A percentile compares a stretch with the other conserved stretches of the same genome.
phyloP scores from a whole-genome alignment of 176 grass and related monocot species.

The Dendrocalamus sinicus region DNA sequence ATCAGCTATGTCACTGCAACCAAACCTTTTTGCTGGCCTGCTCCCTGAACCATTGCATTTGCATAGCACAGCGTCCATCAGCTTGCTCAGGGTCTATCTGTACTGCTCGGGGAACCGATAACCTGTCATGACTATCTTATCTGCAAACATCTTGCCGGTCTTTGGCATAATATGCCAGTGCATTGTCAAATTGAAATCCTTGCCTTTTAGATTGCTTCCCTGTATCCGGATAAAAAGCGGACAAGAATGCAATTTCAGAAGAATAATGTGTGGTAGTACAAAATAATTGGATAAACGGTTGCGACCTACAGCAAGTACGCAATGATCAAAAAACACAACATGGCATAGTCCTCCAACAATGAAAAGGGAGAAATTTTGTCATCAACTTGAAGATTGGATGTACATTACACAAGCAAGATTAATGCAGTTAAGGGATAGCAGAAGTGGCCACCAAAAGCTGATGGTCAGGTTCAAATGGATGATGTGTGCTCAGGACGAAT shows the following conservation, averaged over 20 bases:
- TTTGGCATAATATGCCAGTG: constrained; percentile 99
- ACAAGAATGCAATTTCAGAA: not conserved
- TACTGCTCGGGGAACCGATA: constrained; percentile 88
- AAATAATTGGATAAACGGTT: not conserved
- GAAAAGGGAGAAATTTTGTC: not conserved
- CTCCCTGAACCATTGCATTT: constrained; percentile 3
- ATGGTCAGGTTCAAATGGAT: not conserved
- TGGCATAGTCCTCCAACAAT: not conserved
- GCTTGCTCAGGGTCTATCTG: constrained; percentile 52
- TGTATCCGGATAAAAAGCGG: constrained; percentile 14
- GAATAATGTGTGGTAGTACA: not conserved
- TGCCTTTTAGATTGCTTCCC: constrained; percentile 93
- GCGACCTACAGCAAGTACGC: not conserved
- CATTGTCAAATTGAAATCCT: constrained; percentile 95
- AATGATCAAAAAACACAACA: not conserved
- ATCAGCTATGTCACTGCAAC: constrained; percentile 28
- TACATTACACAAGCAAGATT: not conserved
- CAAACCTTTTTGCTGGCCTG: constrained; percentile 11
- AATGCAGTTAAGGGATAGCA: not conserved
- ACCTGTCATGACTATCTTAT: constrained; percentile 95
- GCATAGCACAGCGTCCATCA: not conserved
- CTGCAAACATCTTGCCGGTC: constrained; percentile 96
- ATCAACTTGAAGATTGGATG: constrained; percentile 11
- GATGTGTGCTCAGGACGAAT: not conserved
- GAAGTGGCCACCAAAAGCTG: not conserved